These are phyloP conservation scores for Pittosporum tobira DNA, from an alignment of 129 eudicot genomes.

Conservation along the genomic window DNA sequence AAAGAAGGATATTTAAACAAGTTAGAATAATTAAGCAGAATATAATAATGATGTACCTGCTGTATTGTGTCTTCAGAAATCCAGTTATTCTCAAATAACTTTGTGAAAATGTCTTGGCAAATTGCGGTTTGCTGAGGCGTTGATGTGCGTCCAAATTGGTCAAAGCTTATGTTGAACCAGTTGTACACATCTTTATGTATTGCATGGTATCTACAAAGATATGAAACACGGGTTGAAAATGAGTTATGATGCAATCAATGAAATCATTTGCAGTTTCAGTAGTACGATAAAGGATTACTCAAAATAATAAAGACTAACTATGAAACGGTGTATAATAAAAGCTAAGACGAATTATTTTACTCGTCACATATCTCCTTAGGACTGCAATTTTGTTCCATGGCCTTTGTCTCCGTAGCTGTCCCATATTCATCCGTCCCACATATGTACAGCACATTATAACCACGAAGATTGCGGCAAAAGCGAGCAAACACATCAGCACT, in stretches of 20 bases:
- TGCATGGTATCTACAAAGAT: constrained; percentile 22
- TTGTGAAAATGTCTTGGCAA: constrained; percentile 23
- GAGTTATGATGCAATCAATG: neutral
- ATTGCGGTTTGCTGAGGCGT: constrained; percentile 26
- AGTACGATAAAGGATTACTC: too few species aligned
- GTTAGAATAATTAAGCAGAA: neutral
- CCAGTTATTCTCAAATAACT: constrained; percentile 21
- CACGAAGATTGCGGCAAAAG: constrained; percentile 26
- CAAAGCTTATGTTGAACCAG: constrained; percentile 27
- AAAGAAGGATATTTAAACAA: neutral
- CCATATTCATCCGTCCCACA: constrained; percentile 38
- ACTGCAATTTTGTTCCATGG: constrained; percentile 23
- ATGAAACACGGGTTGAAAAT: neutral
- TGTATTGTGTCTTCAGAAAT: constrained; percentile 27
- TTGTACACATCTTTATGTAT: constrained; percentile 25
- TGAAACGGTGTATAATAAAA: neutral
- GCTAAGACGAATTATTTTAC: constrained; percentile 6
- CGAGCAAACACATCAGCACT: constrained; percentile 34
- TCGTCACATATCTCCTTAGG: constrained; percentile 25
- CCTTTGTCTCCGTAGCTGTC: constrained; percentile 31
- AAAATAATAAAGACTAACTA: neutral
- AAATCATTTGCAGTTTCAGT: too few species aligned
- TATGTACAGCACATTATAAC: constrained; percentile 24
- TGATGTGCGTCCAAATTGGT: constrained; percentile 28
- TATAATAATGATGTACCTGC: constrained; percentile 17